Base-by-base conservation (phyloP, 164 flowering plant species). In the Cinnamomum chago region DNA sequence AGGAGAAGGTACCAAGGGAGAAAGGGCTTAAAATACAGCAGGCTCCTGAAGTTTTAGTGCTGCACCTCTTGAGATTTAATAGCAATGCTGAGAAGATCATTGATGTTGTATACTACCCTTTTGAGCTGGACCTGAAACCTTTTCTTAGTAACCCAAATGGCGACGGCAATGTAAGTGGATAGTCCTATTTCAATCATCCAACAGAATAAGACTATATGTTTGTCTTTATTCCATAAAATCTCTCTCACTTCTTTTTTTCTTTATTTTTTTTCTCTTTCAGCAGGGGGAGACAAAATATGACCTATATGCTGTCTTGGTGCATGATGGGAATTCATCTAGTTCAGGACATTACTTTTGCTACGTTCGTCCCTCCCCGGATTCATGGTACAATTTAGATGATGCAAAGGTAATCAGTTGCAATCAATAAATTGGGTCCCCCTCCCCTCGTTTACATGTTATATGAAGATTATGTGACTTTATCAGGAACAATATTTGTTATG, bases 51-150 rank as follows among this genome's bases (percentile, higher is more conserved):
- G 84, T 95, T 69, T 88, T 90, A 22, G 71, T 91, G 68, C 85
- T 95, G 40, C 99, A 95, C 81, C 84, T 95, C 76, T 93, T 92
- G 83, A 91, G 99, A 82, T 95, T 95, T 77, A 92, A 89, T 85
- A 85, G 71, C 78, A 86, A 86, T 82, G 97, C 47, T 35, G 47
- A 35, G 86, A 96, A 96, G 83, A 85, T 96, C 70, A 86, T 83
- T 62, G 91, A 86, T 76, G 82, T 80, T 73, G 89, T 96, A 30
- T 78, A 77, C 23, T 93, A 79, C 62, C 99, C 99, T 27, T 76
- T 92, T 73, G 90, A 87, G 72, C 78, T 96, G 74, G 95, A 96
- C 76, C 79, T 96, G 83, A 77, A 70, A 64, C 90, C 94, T 27
- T 96, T 81, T 77, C 84, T 88, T 47, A 76, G 67, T 68, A 72